phyloP scores from a whole-genome alignment of 805 yeast genomes.

The Barnettozyma pratensis region DNA sequence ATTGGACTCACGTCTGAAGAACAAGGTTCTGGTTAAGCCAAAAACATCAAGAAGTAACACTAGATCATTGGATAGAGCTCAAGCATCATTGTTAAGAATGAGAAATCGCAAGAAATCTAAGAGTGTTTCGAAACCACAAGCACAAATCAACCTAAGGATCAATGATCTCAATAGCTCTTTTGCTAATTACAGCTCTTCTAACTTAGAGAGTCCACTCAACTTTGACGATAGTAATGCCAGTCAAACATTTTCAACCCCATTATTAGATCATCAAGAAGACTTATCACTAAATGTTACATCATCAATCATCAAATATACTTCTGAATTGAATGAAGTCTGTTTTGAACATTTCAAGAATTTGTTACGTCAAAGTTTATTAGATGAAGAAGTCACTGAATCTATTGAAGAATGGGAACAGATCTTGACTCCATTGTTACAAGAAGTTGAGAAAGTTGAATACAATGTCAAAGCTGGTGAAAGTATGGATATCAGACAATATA shows the following conservation, averaged over 20 bases:
- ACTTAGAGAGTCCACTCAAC: conserved; percentile 22
- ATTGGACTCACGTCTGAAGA: conserved; percentile 22
- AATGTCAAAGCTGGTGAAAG: conserved; percentile 62
- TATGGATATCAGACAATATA: conserved; percentile 81
- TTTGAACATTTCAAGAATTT: conserved; percentile 43
- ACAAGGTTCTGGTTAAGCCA: conserved; percentile 28
- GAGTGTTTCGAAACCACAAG: conserved; percentile 21
- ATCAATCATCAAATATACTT: conserved; percentile 6
- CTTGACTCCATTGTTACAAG: conserved; percentile 45
- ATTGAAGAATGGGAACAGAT: conserved; percentile 53
- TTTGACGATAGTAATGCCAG: conserved; percentile 1
- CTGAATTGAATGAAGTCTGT: conserved; percentile 33
- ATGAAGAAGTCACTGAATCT: conserved; percentile 46
- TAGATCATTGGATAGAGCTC: conserved; percentile 56
- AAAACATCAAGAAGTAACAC: conserved; percentile 30
- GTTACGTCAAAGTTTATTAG: conserved; percentile 54
- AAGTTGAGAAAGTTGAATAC: conserved; percentile 54
- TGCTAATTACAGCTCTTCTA: conserved; percentile 26
- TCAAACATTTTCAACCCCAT: neutral
- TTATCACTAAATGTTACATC: neutral
- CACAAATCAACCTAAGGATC: conserved; percentile 16
- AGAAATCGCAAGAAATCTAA: conserved; percentile 46
- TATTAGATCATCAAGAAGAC: neutral
- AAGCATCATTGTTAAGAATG: conserved; percentile 59
- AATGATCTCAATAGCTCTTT: conserved; percentile 8